Conservation (phyloP, 495 filamentous ascomycete genomes). For the Cercophora newfieldiana region DNA sequence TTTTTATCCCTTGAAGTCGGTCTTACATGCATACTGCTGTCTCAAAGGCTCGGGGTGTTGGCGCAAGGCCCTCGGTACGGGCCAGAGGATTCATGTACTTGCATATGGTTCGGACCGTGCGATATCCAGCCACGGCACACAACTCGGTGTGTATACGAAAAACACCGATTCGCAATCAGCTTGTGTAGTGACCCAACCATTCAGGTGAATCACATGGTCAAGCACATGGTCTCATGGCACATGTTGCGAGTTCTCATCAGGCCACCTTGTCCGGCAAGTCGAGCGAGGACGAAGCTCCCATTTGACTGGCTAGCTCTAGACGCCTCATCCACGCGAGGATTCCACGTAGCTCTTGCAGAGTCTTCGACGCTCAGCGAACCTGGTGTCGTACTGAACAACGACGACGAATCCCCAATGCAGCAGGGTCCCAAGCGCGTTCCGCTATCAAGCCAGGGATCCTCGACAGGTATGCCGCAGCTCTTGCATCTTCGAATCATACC, state of each 20-base stretch:
- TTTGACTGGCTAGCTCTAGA: not conserved
- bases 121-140: not conserved
- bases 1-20: not conserved
- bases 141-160: not conserved
- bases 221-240: no score
- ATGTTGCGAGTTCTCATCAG: no score
- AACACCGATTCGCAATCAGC: not conserved
- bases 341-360: not conserved
- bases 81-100: not conserved
- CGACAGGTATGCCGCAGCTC: not conserved
- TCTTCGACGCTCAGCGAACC: not conserved
- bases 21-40: not conserved
- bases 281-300: not conserved
- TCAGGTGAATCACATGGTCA: no score
- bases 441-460: not conserved
- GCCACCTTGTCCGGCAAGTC: not conserved
- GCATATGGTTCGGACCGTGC: not conserved
- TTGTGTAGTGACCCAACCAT: not conserved
- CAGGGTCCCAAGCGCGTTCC: not conserved
- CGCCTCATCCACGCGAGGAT: not conserved
- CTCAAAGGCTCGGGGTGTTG: not conserved
- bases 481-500: not conserved
- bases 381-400: no score
- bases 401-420: constrained; percentile 1
- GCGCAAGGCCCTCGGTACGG: not conserved